Conservation (phyloP, 805 yeast species). For the Lachancea meyersii region DNA sequence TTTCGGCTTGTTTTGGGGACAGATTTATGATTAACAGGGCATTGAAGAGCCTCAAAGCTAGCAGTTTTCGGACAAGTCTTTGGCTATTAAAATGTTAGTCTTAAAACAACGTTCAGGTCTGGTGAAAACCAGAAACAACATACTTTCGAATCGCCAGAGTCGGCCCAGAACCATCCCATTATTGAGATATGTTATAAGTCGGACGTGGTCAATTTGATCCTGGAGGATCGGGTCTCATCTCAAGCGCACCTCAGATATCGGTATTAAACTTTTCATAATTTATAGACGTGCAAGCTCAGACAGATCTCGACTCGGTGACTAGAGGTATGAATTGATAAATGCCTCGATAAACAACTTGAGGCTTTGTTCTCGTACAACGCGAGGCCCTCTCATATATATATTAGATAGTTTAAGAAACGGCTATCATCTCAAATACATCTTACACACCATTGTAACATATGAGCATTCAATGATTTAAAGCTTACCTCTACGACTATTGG, state of each 20-base stretch:
- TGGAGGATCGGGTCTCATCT: background rate
- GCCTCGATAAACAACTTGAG: background rate
- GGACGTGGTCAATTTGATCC: background rate
- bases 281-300: background rate
- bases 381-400: too few species aligned
- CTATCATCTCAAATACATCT: too few species aligned
- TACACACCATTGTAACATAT: too few species aligned
- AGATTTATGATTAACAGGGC: conserved; percentile 37
- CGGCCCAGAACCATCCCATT: conserved; percentile 95
- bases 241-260: too few species aligned
- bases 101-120: background rate
- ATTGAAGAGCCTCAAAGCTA: conserved; percentile 5
- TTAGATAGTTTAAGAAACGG: too few species aligned
- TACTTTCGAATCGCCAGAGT: conserved; percentile 32
- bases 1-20: conserved; percentile 24
- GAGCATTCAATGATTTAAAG: too few species aligned
- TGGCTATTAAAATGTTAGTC: background rate
- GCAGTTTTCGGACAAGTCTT: background rate
- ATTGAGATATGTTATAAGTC: background rate
- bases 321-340: background rate
- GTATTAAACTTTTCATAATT: background rate
- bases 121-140: background rate
- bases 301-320: background rate
- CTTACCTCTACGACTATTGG: too few species aligned
- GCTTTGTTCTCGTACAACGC: too few species aligned